Evolutionary conservation across 2,329 filamentous ascomycete species (phyloP).

Genomic region (Fusarium humuli): DNA sequence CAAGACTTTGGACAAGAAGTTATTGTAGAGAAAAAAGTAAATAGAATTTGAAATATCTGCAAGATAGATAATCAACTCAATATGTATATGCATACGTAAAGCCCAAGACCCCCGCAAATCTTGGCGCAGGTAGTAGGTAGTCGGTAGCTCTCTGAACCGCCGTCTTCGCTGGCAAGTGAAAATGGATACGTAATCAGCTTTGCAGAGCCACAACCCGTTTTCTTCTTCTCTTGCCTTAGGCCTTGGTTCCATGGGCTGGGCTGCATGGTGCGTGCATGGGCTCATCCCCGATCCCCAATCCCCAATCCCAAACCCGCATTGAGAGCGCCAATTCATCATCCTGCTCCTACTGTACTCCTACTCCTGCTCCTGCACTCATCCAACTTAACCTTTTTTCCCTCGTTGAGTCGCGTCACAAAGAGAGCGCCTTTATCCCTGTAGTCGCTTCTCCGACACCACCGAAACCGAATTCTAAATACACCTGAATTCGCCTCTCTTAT

Average conservation of each 20-base stretch:
- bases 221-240: conserved; percentile 19
- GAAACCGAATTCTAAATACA: conserved; percentile 5
- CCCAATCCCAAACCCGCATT: conserved; percentile 34
- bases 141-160: background rate
- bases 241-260: conserved; percentile 25
- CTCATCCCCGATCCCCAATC: background rate
- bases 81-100: conserved; percentile 3
- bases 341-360: background rate
- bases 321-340: conserved; percentile 40
- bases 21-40: background rate
- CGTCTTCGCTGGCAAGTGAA: conserved; percentile 32
- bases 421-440: conserved; percentile 21
- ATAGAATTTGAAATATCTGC: background rate
- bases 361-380: conserved; percentile 21
- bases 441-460: conserved; percentile 9
- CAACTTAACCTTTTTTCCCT: conserved; percentile 5
- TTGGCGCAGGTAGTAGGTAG: conserved; percentile 24
- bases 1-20: background rate
- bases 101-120: conserved; percentile 31
- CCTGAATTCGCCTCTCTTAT: conserved; percentile 7
- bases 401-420: conserved; percentile 27
- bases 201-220: conserved; percentile 35
- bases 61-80: background rate
- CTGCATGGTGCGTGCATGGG: conserved; percentile 2
- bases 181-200: conserved; percentile 42